phyloP scores from a whole-genome alignment of 2,329 filamentous ascomycete genomes.

The Aschersonia sp. region DNA sequence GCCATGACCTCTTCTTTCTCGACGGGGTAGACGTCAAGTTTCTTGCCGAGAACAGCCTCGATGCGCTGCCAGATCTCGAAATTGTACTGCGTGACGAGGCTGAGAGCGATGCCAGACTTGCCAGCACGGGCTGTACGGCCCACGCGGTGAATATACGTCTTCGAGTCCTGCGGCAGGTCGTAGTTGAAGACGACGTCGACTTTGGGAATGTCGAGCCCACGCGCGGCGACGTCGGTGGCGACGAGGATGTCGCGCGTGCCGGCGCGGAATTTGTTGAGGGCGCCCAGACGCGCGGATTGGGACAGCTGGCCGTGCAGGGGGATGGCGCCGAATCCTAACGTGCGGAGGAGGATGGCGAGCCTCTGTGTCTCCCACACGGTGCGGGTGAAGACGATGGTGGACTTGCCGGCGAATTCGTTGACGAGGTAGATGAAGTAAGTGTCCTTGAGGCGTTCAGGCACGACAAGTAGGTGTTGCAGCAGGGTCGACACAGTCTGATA shows the following conservation, averaged over 20 bases:
- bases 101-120: slow-evolving; percentile 69
- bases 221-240: slow-evolving; percentile 84
- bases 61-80: slow-evolving; percentile 69
- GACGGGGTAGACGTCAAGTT: slow-evolving; percentile 53
- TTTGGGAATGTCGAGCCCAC: slow-evolving; percentile 85
- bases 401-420: slow-evolving; percentile 78
- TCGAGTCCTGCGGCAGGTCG: slow-evolving; percentile 70
- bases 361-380: slow-evolving; percentile 88
- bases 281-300: slow-evolving; percentile 74
- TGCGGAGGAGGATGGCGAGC: slow-evolving; percentile 66
- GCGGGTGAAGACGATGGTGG: slow-evolving; percentile 78
- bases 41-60: slow-evolving; percentile 67
- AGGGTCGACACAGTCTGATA: slow-evolving; percentile 88
- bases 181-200: slow-evolving; percentile 81
- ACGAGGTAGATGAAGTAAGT: slow-evolving; percentile 75
- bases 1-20: slow-evolving; percentile 78
- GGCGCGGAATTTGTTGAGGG: slow-evolving; percentile 79
- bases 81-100: slow-evolving; percentile 77
- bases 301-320: slow-evolving; percentile 86
- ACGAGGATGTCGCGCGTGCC: slow-evolving; percentile 75
- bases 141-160: slow-evolving; percentile 84
- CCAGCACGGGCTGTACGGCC: slow-evolving; percentile 80
- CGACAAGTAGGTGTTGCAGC: slow-evolving; percentile 73
- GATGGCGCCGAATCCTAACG: slow-evolving; percentile 79
- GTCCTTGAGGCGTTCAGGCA: slow-evolving; percentile 80